These are phyloP conservation scores for Alternaria brassicae DNA, from an alignment of 2,329 filamentous ascomycete species.

Conservation along the genomic window DNA sequence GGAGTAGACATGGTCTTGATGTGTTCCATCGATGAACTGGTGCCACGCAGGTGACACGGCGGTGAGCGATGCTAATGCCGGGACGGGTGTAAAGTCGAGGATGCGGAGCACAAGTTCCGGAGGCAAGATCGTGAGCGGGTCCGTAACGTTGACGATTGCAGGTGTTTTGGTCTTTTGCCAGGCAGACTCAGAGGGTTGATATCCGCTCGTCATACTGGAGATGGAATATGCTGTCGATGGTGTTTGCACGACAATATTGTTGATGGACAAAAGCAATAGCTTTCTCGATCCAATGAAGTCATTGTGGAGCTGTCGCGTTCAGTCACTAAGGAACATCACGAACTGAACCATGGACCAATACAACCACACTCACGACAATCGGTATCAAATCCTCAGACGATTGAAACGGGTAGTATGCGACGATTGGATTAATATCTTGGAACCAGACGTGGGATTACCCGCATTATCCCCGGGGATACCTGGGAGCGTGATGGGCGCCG, in stretches of 20 bases:
- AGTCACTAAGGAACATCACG: neutral
- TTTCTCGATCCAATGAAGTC: conserved; percentile 13
- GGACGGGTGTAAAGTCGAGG: conserved; percentile 13
- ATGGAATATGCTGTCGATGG: neutral
- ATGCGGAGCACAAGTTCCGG: conserved; percentile 17
- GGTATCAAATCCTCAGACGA: too few species aligned
- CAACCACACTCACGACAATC: neutral
- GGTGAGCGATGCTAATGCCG: conserved; percentile 6
- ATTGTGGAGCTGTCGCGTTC: conserved; percentile 17
- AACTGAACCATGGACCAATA: neutral
- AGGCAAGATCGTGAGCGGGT: conserved; percentile 13
- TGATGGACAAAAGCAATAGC: conserved; percentile 3
- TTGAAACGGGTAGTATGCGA: neutral
- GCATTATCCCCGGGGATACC: neutral
- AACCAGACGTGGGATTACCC: neutral
- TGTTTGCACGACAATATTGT: conserved; percentile 2
- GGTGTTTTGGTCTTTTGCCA: neutral
- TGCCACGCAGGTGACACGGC: conserved; percentile 11
- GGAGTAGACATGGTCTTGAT: conserved; percentile 12
- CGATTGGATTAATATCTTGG: too few species aligned
- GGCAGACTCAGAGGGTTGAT: neutral
- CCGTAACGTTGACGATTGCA: neutral
- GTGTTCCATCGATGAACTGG: conserved; percentile 13
- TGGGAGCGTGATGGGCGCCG: neutral
- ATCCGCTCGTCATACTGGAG: neutral